Base-by-base conservation (phyloP, 2,329 filamentous ascomycete species). In the Fusarium drepaniforme region DNA sequence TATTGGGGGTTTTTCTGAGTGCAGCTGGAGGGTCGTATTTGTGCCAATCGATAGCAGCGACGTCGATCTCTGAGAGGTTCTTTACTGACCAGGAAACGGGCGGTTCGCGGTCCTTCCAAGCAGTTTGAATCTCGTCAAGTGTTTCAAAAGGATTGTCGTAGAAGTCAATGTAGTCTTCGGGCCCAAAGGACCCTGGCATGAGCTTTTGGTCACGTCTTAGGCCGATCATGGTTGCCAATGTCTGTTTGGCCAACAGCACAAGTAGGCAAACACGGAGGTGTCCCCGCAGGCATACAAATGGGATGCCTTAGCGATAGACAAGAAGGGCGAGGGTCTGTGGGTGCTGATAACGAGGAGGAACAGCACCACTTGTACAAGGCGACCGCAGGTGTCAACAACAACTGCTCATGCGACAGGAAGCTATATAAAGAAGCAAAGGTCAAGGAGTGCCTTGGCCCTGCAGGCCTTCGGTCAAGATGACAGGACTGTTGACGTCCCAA, bases 1-100 rank as follows among this genome's bases (percentile, higher is more conserved):
- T 75, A 42, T 84, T 83, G 18, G 84, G 81, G 1, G 81, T 75
- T 35, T 84, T 81, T 6, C 68, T 80, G 8, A 90, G 78, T 1
- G 82, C 84, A 13, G 78, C 74, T 0, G 89, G 89, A 5, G 87
- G 86, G 4, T 84, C 82, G 71, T 87, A 88, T 61, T 83, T 79
- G 42, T 81, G 83, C 86, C 88, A 89, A 75, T 88, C 84, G 38
- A 84, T 80, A 4, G 80, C 72, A 5, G 73, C 66, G 53, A 79
- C 70, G 18, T 82, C 78, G 28, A 79, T 73, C 3, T 78, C 68
- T 30, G 70, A 33, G 37, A 78, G 46, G n/a, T 75, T 77, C n/a
- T 77, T 76, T 21, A 49, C 67, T 6, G 68, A 75, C 77, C 78
- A 79, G 0, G 77, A 66, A 42, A 66, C 53, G n/a, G 59, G 64